A percentile compares a stretch with the other conserved stretches of the same genome.
These are phyloP conservation scores for Pharus latifolius DNA, from an alignment of 176 grass and related monocot genomes.

Conservation along the genomic window DNA sequence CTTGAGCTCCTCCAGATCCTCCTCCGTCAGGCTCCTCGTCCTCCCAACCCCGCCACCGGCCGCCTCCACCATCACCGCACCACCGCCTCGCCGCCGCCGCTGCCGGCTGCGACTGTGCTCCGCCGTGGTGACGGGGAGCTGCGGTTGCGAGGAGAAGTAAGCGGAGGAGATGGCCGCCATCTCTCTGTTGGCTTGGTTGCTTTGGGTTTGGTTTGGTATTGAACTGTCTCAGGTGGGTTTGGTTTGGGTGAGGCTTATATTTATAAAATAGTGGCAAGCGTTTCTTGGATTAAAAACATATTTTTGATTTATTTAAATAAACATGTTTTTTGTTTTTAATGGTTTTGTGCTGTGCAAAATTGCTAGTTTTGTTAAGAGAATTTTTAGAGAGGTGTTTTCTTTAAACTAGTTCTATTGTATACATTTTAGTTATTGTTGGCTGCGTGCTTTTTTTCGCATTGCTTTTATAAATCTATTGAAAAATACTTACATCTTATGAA, in stretches of 20 bases:
- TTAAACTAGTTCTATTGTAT: background rate
- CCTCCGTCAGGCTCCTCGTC: conserved; percentile 62
- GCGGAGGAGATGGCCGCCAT: conserved; percentile 32
- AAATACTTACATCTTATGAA: too few relatives aligned
- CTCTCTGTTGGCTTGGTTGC: background rate
- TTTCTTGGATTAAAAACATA: background rate
- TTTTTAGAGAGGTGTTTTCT: background rate
- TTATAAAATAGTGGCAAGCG: conserved; percentile 20
- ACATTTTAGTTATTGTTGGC: background rate
- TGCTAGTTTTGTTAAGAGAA: background rate
- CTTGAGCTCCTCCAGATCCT: conserved; percentile 75
- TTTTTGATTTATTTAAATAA: background rate
- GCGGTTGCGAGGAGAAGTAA: conserved; percentile 42
- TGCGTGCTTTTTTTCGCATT: background rate
- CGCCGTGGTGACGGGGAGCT: background rate
- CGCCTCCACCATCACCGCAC: conserved; percentile 47
- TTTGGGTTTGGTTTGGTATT: background rate
- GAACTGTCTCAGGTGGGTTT: background rate
- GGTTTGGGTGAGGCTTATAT: background rate
- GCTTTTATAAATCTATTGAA: too few relatives aligned
- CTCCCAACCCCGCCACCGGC: conserved; percentile 10
- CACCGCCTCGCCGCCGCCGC: background rate
- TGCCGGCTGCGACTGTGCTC: background rate
- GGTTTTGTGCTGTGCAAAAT: background rate
- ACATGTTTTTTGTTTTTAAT: background rate